Evolutionary conservation across 192 early-diverging fungal genomes (phyloP), one percentile per base, ranked within the genome.

Genomic region (Borealophlyctis nickersoniae): DNA sequence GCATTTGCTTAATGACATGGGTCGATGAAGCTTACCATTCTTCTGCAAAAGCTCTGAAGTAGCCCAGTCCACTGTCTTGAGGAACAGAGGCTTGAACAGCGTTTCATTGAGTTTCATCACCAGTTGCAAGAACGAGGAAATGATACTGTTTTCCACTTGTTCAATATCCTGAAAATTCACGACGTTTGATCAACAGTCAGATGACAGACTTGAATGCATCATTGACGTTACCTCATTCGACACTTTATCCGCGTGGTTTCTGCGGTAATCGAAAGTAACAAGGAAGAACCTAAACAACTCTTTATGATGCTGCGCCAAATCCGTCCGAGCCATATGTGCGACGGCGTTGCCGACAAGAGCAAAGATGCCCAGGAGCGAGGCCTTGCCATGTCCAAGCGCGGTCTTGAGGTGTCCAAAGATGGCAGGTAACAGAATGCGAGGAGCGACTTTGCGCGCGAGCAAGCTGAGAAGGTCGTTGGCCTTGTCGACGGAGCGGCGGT

Each of bases 51-150:
- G 29, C 26, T 57, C 61, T 2, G 68, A 63, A 24, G 72, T 76
- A 29, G 86, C 85, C 92, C 92, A 94, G 32, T 88, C 87, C 30
- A 92, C 77, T 45, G 92, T 72, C 70, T 91, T 90, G 58, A 94
- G 75, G 84, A 92, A 97, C 71, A 97, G 56, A 7, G 95, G 94
- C 65, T 90, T 91, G 90, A 99, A 99, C 45, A 92, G 73, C 16
- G 87, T 89, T 69, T 97, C 96, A 75, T 94, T 99, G 65, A 98
- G 77, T 70, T 92, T 93, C 82, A 96, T 82, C 0, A 92, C 86
- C 49, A 96, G 65, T 55, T 87, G 80, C 77, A 92, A 74, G 65
- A 96, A 92, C 3, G 91, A 83, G 14, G 79, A 74, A 24, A 95
- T 82, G 32, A 88, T 75, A 0, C 81, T 71, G 29, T 82, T 73